Percentiles rank a stretch among this genome's conserved stretches.
Evolutionary conservation across 352 stramenopile genomes (phyloP).

Genomic region (Globisporangium rhizosaccharum): DNA sequence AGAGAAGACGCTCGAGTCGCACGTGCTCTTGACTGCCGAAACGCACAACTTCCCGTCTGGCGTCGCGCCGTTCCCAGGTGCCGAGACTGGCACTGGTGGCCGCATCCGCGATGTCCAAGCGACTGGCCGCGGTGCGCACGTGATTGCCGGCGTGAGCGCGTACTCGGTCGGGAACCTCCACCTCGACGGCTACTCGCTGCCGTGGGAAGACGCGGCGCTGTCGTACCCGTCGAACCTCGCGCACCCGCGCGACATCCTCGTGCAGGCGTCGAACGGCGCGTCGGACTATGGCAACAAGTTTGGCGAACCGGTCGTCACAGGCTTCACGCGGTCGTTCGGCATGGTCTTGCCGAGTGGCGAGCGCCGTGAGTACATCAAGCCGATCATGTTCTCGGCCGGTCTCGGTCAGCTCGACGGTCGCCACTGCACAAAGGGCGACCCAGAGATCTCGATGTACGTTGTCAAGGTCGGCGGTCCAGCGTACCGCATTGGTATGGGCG

Average conservation of each 20-base stretch:
- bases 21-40: slow-evolving; percentile 97
- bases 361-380: slow-evolving; percentile 99
- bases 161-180: slow-evolving; percentile 94
- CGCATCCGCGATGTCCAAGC: slow-evolving; percentile 98
- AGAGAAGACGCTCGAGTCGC: slow-evolving; percentile 77
- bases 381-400: slow-evolving; percentile 99
- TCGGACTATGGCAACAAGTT: slow-evolving; percentile 99
- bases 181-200: slow-evolving; percentile 94
- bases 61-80: slow-evolving; percentile 93
- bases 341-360: slow-evolving; percentile 93
- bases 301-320: slow-evolving; percentile 98
- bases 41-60: slow-evolving; percentile 99
- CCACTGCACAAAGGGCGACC: slow-evolving; percentile 93
- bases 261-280: slow-evolving; percentile 97
- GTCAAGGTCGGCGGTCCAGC: slow-evolving; percentile 98
- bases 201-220: slow-evolving; percentile 94
- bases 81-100: slow-evolving; percentile 97
- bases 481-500: slow-evolving; percentile 99
- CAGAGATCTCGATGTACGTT: slow-evolving; percentile 95
- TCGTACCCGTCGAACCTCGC: slow-evolving; percentile 89
- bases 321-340: slow-evolving; percentile 97
- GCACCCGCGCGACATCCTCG: slow-evolving; percentile 92
- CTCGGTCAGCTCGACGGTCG: slow-evolving; percentile 93
- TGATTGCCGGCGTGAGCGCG: slow-evolving; percentile 89
- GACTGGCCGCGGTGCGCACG: slow-evolving; percentile 94